Percentiles rank a stretch among this genome's conserved stretches.
Evolutionary conservation across 257 asterid genomes (phyloP).

Genomic region (Perilla frutescens): DNA sequence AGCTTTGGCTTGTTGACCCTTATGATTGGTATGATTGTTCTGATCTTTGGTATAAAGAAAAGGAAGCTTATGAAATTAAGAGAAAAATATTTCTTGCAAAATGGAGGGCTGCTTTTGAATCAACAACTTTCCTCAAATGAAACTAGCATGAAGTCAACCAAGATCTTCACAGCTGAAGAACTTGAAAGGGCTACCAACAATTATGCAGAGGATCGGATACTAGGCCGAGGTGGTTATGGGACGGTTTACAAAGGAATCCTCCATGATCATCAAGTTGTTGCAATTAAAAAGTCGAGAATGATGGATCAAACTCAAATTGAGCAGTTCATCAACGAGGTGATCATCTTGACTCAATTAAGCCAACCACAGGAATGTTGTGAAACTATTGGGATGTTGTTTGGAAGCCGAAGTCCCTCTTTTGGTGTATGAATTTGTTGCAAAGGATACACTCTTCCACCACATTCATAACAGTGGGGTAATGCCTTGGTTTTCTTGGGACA

Average conservation of each 20-base stretch:
- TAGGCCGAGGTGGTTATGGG: slow-evolving; percentile 67
- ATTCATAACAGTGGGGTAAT: slow-evolving; percentile 42
- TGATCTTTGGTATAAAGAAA: slow-evolving; percentile 33
- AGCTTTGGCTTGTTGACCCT: slow-evolving; percentile 42
- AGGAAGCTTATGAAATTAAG: slow-evolving; percentile 2
- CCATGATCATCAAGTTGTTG: slow-evolving; percentile 44
- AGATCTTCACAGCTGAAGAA: slow-evolving; percentile 46
- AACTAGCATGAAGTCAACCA: slow-evolving; percentile 29
- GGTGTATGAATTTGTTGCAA: slow-evolving; percentile 53
- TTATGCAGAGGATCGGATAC: slow-evolving; percentile 53
- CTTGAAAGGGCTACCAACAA: slow-evolving; percentile 50
- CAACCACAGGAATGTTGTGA: slow-evolving; percentile 64
- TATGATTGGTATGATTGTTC: slow-evolving; percentile 28
- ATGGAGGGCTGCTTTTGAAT: slow-evolving; percentile 49
- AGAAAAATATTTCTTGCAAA: slow-evolving; percentile 48
- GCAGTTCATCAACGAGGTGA: slow-evolving; percentile 67
- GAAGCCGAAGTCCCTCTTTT: slow-evolving; percentile 60
- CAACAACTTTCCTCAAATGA: slow-evolving; percentile 47
- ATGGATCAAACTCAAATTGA: slow-evolving; percentile 62
- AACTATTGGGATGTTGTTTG: slow-evolving; percentile 60
- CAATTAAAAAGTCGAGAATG: slow-evolving; percentile 55
- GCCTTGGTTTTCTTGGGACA: slow-evolving; percentile 56
- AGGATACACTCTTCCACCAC: slow-evolving; percentile 51
- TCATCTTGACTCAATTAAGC: slow-evolving; percentile 63
- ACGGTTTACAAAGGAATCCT: slow-evolving; percentile 62